A percentile compares a stretch with the other conserved stretches of the same genome.
These are phyloP conservation scores for Cyclospora cayetanensis DNA, from an alignment of 169 alveolate species.

Conservation along the genomic window DNA sequence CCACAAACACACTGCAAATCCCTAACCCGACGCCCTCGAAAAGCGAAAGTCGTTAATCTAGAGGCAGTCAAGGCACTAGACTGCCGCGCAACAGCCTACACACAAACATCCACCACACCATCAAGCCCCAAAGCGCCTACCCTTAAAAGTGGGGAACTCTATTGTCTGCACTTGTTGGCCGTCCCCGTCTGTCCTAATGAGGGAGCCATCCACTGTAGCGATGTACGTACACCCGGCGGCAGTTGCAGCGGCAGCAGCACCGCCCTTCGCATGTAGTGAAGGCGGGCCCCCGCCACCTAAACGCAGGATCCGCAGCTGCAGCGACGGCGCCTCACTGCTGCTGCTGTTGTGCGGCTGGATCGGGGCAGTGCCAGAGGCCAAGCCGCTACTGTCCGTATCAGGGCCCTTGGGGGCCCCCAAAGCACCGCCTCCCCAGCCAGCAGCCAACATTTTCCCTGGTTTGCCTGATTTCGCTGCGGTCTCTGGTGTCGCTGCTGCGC, in stretches of 20 bases:
- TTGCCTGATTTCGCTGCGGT: background rate
- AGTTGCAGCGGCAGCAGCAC: conserved; percentile 10
- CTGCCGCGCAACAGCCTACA: conserved; percentile 6
- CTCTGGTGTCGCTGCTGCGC: background rate
- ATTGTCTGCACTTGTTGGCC: background rate
- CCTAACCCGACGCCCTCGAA: background rate
- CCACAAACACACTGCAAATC: background rate
- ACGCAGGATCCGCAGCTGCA: conserved; percentile 4
- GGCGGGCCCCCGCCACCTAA: background rate
- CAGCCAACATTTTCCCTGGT: background rate
- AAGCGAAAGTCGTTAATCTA: background rate
- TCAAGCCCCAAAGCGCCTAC: background rate
- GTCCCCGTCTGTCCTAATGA: background rate
- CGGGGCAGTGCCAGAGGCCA: background rate
- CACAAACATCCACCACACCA: conserved; percentile 45
- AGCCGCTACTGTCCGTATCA: background rate
- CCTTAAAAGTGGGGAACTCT: background rate
- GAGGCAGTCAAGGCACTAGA: background rate
- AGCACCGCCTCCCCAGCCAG: background rate
- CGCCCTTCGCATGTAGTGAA: background rate
- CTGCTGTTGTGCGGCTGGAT: background rate
- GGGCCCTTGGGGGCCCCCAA: background rate
- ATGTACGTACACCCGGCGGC: conserved; percentile 21
- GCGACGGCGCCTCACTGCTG: background rate
- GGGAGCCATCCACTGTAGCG: background rate